Conservation (phyloP, 2,329 filamentous ascomycete species). For the Pseudogymnoascus sp. region DNA sequence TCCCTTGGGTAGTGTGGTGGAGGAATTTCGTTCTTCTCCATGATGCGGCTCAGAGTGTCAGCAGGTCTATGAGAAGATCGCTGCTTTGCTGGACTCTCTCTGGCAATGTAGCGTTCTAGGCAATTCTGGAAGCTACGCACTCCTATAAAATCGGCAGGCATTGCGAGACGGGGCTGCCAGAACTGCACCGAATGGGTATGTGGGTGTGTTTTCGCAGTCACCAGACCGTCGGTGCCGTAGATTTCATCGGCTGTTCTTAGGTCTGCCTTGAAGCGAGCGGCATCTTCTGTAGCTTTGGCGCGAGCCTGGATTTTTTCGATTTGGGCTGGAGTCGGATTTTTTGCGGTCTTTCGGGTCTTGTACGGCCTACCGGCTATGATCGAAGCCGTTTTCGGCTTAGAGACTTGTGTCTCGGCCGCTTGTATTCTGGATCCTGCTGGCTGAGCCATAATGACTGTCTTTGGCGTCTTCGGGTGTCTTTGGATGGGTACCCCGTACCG, state of each 20-base stretch:
- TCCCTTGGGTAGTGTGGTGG: not conserved
- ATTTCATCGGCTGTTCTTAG: not conserved
- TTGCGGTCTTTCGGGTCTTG: not conserved
- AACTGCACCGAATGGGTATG: not conserved
- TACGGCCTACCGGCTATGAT: not conserved
- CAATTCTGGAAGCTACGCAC: constrained; percentile 1
- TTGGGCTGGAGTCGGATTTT: not conserved
- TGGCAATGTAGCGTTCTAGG: not conserved
- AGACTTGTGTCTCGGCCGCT: not conserved
- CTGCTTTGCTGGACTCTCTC: not conserved
- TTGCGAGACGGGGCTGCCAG: not conserved
- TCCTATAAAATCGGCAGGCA: not conserved
- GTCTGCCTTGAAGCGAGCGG: not conserved
- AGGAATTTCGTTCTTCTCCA: constrained; percentile 2
- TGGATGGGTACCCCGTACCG: not conserved
- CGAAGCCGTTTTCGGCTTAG: not conserved
- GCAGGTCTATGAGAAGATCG: not conserved
- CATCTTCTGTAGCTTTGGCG: not conserved
- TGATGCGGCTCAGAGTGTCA: not conserved
- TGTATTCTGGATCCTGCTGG: not conserved
- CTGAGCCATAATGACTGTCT: not conserved
- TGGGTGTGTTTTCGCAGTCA: not conserved
- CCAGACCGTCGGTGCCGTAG: not conserved
- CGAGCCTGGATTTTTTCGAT: not conserved
- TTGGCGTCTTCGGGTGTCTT: not conserved